Evolutionary conservation across 805 yeast species (phyloP), one percentile per base, ranked within the genome.

Genomic region (Wickerhamiella kazuoi): DNA sequence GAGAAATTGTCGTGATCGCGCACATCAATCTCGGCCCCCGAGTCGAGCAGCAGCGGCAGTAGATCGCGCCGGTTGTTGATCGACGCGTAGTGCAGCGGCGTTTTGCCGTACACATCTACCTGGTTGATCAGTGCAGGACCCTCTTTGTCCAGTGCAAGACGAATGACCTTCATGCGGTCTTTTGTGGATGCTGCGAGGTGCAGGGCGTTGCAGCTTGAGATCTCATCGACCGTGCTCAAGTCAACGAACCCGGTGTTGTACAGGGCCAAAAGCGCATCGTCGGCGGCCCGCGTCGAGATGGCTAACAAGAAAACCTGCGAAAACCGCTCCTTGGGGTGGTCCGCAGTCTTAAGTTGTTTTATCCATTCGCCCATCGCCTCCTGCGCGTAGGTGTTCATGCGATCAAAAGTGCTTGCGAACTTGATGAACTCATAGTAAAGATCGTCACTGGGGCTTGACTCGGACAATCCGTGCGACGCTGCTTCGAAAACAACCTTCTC

Each of bases 51-150:
- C 8, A 61, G 53, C 21, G 56, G 57, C 24, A 74, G 50, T 26
- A 72, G 50, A 14, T 62, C 55, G 37, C 69, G 51, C 44, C 68
- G 65, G 46, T 69, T 65, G 48, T 70, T 70, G 14, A 56, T 51
- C 2, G 93, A 69, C 4, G 94, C 93, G 54, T 84, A 83, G 57
- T 87, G 97, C 15, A 90, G 60, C 18, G 96, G 86, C 1, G 78
- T 74, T 46, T 87, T 68, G 3, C 93, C 93, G 47, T 60, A 59
- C 8, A 56, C 55, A 40, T 63, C 69, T 7, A 7, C 9, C 26
- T 23, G 9, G 26, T 23, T 23, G 26, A 23, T 23, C 5, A 41
- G 39, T 5, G 47, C 47, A 19, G 50, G 42, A 15, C 54, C 51
- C 29, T 53, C 56, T n/a, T 48, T 39, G 1, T 43, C 35, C 18